These are phyloP conservation scores for Neodidymelliopsis sp. DNA, from an alignment of 2,329 filamentous ascomycete species.

Conservation along the genomic window DNA sequence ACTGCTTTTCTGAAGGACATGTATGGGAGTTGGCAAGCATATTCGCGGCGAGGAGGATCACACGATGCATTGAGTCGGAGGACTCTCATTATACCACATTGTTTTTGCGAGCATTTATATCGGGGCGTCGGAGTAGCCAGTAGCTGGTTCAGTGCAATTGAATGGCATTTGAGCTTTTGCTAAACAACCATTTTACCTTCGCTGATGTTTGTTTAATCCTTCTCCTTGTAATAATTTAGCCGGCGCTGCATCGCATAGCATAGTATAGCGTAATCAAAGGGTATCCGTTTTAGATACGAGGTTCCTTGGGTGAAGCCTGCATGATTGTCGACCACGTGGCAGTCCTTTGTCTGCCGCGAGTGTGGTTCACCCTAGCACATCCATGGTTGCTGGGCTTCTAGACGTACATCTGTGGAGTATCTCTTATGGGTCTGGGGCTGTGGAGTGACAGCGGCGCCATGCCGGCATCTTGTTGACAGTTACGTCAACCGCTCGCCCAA, in stretches of 20 bases:
- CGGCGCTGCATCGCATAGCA: constrained; percentile 16
- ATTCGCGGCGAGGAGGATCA: constrained; percentile 24
- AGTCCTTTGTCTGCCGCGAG: constrained; percentile 1
- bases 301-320: not conserved
- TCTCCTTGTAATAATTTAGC: constrained; percentile 7
- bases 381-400: constrained; percentile 1
- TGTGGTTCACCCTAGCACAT: not conserved
- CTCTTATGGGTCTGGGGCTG: constrained; percentile 1
- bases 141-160: constrained; percentile 28
- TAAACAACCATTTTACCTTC: not conserved
- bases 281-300: constrained; percentile 1
- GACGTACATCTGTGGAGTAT: constrained; percentile 16
- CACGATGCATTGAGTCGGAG: constrained; percentile 19
- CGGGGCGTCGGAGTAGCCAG: constrained; percentile 19
- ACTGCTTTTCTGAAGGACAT: constrained; percentile 43
- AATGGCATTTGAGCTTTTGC: constrained; percentile 24
- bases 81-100: constrained; percentile 42
- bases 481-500: constrained; percentile 14
- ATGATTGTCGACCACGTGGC: constrained; percentile 6
- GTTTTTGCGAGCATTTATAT: constrained; percentile 32
- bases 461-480: not conserved
- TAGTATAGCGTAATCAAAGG: constrained; percentile 13
- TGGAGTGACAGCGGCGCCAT: constrained; percentile 10
- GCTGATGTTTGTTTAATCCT: constrained; percentile 1
- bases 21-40: constrained; percentile 33